Base-by-base conservation (phyloP, 1,284 basidiomycete genomes). In the Fistulinella staudtii region DNA sequence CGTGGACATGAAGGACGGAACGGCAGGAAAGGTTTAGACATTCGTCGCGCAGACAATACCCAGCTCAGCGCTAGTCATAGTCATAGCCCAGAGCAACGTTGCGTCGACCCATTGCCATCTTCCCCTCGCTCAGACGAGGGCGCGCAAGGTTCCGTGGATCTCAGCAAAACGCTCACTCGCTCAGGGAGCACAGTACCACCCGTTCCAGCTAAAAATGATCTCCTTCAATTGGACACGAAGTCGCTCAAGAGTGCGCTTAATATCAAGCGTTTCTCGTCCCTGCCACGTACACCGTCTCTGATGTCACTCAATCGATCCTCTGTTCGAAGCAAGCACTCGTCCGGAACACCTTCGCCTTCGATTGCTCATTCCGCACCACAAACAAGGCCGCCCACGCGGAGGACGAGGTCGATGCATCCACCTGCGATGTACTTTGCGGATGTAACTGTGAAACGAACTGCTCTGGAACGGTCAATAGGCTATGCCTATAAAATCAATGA, bases 401-500 rank as follows among this genome's bases (percentile, higher is more conserved):
- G 72, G 57, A 71, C 73, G 33, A 70, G 66, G 54, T 68, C 75
- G 20, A 50, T 69, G 5, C 80, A 81, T 66, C 89, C 91, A 0
- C 67, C 80, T 18, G 86, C 89, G 5, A 82, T 93, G 80, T 73
- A 77, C 50, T 89, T 77, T 54, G 72, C 75, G 17, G 87, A 93
- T 57, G 74, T 95, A 10, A 66, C 77, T 44, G 53, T 57, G 10
- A 73, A 77, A 64, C 79, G 75, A 56, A 82, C 73, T 23, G 57
- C 86, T 0, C 61, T 81, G 4, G 93, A 95, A 58, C 74, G 92
- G 30, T 88, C 87, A 38, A 63, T 72, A 23, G 79, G 80, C 36
- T 96, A 95, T 59, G 86, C 88, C 8, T 68, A 72, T 50, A 92
- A 91, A 66, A 88, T 94, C 53, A 90, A 91, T 57, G 89, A 93